phyloP scores from a whole-genome alignment of 768 basidiomycete species.

The Boletus subparvulus region DNA sequence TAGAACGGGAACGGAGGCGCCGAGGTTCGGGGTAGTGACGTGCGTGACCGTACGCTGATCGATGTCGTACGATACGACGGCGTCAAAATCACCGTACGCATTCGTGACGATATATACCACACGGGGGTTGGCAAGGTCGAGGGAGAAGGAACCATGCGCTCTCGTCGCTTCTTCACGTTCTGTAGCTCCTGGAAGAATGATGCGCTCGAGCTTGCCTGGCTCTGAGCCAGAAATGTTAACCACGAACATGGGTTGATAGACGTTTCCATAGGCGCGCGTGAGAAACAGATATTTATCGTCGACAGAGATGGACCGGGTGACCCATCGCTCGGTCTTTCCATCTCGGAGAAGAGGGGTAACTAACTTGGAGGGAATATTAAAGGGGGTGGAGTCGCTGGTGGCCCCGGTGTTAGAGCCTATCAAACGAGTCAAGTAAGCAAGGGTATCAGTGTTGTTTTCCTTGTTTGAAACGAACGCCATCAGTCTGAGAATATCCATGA shows the following conservation, averaged over 20 bases:
- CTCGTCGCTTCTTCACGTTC: constrained; percentile 31
- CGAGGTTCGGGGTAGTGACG: constrained; percentile 37
- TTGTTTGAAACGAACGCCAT: constrained; percentile 43
- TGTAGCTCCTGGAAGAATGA: constrained; percentile 36
- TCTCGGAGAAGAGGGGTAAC: constrained; percentile 34
- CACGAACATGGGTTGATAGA: constrained; percentile 31
- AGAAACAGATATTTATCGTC: constrained; percentile 41
- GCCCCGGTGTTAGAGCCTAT: constrained; percentile 34
- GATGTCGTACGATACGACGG: constrained; percentile 38
- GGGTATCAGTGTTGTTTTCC: constrained; percentile 39
- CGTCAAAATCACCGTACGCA: constrained; percentile 40
- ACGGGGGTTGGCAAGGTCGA: constrained; percentile 29
- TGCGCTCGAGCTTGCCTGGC: constrained; percentile 25
- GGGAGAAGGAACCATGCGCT: constrained; percentile 29
- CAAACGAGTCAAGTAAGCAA: constrained; percentile 37
- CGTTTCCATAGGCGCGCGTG: constrained; percentile 28
- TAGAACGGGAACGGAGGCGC: constrained; percentile 29
- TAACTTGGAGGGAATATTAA: constrained; percentile 34
- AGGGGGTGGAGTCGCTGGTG: constrained; percentile 25
- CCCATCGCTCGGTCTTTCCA: constrained; percentile 35
- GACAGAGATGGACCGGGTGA: constrained; percentile 34
- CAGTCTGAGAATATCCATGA: constrained; percentile 26
- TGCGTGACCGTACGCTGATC: constrained; percentile 31
- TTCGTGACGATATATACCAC: constrained; percentile 35
- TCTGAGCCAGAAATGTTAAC: constrained; percentile 34